Evolutionary conservation across 2,329 filamentous ascomycete genomes (phyloP), one percentile per base, ranked within the genome.

Genomic region (Trichoderma cornu-damae): DNA sequence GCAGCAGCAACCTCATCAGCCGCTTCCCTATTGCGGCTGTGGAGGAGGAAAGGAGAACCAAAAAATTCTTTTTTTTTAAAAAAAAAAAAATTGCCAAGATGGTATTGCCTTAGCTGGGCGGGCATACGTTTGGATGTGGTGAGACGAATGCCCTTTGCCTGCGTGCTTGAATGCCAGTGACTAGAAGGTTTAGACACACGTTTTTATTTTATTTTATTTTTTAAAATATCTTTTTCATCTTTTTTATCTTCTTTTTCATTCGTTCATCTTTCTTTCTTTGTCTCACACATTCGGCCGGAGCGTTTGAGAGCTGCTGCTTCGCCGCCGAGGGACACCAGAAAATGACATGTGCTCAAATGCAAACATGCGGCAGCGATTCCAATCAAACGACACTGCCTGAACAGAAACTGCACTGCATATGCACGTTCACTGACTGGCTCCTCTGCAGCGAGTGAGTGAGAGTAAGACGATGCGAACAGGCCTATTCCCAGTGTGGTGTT

Each of bases 111-210:
- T 18, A 43, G 2, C 14, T 22, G 14, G 26, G 2, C 14, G 12
- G 14, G 42, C 35, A 37, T 37, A 37, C 35, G 35, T 52, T 24
- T 43, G 37, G 49, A 34, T 43, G 37, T 37, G 49, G 49, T 52
- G 49, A 52, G 38, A 52, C 28, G 26, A 26, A 14, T 34, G 20
- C 40, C 38, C 40, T 20, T 28, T 52, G 49, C 49, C 49, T 14
- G 49, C 16, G 38, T 43, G 49, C 28, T 37, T 42, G 28, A 30
- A 24, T 42, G 12, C n/a, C 34, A 14, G 16, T 34, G 28, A 28
- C 8, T 28, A 9, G 16, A 12, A 48, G 44, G 18, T 9, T 32
- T 18, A 30, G 28, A 9, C n/a, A n/a, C n/a, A n/a, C n/a, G n/a
- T n/a, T n/a, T n/a, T n/a, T n/a, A n/a, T n/a, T n/a, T n/a, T n/a